Base-by-base conservation (phyloP, 192 early-diverging fungal genomes). In the Phlyctochytrium bullatum region DNA sequence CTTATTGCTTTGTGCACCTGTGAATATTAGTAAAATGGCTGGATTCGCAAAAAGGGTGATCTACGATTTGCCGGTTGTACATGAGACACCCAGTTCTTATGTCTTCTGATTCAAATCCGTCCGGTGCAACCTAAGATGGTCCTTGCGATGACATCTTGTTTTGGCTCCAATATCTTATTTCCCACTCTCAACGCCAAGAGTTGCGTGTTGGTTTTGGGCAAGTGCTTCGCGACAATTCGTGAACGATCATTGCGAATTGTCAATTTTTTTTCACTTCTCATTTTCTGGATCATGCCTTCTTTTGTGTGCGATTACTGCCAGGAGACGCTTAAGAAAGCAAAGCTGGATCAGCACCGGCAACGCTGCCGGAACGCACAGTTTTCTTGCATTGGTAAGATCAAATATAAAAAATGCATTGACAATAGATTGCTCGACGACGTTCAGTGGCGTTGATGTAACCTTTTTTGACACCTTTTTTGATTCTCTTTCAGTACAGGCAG, bases 301-400 rank as follows among this genome's bases (percentile, higher is more conserved):
- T 72, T 72, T 36, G 70, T 72, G 16, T 72, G 70, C 30, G 70
- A 72, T 59, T 36, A 61, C 60, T 30, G 60, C 64, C 83, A 84
- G 61, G 88, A 92, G 72, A 91, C 92, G 53, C 73, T 98, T n/a
- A 98, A 97, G 77, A 97, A 97, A 83, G 84, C 90, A 35, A 97
- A 97, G 73, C 82, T 94, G 3, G 92, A 94, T 63, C 81, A 84
- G 64, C 96, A 98, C 76, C 73, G 73, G 24, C 72, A 84, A 65
- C 88, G 92, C n/a, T 98, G 96, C 75, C 80, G 78, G 34, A 71
- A 88, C 36, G 90, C 94, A n/a, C 81, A 86, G 56, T 96, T 91
- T 75, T 88, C 90, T 23, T 97, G 94, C 75, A 88, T 97, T 65
- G 96, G 54, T 57, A 28, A 14, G 54, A 20, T 47, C 10, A 6